Evolutionary conservation across 129 eudicot species (phyloP).

Genomic region (Gnaphalium uliginosum): DNA sequence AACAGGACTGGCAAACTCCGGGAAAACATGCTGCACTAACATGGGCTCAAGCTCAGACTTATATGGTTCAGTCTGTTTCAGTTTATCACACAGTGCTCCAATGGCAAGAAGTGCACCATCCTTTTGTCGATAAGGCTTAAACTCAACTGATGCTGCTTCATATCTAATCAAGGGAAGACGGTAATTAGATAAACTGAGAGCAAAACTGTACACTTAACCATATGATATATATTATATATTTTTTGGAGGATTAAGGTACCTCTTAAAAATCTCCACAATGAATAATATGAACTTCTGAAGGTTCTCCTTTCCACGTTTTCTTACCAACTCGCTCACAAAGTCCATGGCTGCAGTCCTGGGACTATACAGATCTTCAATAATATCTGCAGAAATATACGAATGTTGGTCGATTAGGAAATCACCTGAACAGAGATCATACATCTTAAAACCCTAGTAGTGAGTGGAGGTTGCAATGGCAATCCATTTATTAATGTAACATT

Average conservation of each 20-base stretch:
- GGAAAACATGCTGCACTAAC: conserved; percentile 94
- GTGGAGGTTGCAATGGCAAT: background rate
- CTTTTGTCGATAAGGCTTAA: conserved; percentile 84
- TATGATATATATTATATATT: background rate
- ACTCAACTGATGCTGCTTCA: conserved; percentile 64
- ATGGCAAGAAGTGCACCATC: conserved; percentile 99
- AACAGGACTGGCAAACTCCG: conserved; percentile 82
- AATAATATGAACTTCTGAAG: conserved; percentile 81
- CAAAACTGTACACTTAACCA: conserved; percentile 2
- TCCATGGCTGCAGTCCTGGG: conserved; percentile 99
- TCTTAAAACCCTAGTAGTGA: background rate
- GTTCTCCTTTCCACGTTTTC: conserved; percentile 94
- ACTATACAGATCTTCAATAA: conserved; percentile 93
- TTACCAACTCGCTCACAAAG: conserved; percentile 91
- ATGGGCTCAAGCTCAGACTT: conserved; percentile 91
- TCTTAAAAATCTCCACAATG: conserved; percentile 84
- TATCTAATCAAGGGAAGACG: conserved; percentile 46
- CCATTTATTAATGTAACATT: background rate
- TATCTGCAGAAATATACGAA: conserved; percentile 51
- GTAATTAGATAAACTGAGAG: background rate
- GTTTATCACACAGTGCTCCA: conserved; percentile 86
- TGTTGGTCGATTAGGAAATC: background rate
- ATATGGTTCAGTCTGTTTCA: conserved; percentile 91
- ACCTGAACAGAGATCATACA: background rate
- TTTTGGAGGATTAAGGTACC: conserved; percentile 44